Base-by-base conservation (phyloP, 2,329 filamentous ascomycete genomes). In the Clonostachys rosea region DNA sequence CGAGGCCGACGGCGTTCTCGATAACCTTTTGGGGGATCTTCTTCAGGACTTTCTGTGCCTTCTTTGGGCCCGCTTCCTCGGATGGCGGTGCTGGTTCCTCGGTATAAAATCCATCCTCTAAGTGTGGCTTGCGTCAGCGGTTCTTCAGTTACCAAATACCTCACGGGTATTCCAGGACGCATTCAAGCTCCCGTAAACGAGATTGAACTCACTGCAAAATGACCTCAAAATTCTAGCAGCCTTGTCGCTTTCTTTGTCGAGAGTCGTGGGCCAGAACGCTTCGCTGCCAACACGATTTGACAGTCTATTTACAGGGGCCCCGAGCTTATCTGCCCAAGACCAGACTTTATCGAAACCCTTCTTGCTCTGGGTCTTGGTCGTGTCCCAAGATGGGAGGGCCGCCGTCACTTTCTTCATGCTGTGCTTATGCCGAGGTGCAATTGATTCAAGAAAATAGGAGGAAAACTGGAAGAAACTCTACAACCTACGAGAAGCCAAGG, bases 191-290 rank as follows among this genome's bases (percentile, higher is more conserved):
- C 18, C 17, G 42, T 39, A 35, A 44, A 33, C 36, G 18, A 35
- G 10, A 6, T 1, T n/a, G 8, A 10, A 60, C 82, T 58, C 73
- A 87, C 84, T 92, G 73, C 89, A 95, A 64, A 96, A 96, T 53
- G 84, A 89, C 58, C 83, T 80, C 41, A 95, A 64, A 39, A 95
- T 95, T 14, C 89, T 75, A 18, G 90, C 90, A 1, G 89, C 89
- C 70, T 95, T 95, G 64, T 95, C 89, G 56, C 86, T 87, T 70
- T 95, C 91, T 63, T 89, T 89, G 59, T 95, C 90, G 54, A 95
- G 73, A 1, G 85, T 86, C 44, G 86, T 89, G 3, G 91, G 90
- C 84, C 90, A 89, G 63, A 95, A 95, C 5, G 88, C 86, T 66
- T 95, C 90, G 36, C 67, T 68, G 24, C 90, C 90, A 44, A 95